A percentile compares a stretch with the other conserved stretches of the same genome.
phyloP scores from a whole-genome alignment of 495 filamentous ascomycete genomes.

The Ramalina peruviana region DNA sequence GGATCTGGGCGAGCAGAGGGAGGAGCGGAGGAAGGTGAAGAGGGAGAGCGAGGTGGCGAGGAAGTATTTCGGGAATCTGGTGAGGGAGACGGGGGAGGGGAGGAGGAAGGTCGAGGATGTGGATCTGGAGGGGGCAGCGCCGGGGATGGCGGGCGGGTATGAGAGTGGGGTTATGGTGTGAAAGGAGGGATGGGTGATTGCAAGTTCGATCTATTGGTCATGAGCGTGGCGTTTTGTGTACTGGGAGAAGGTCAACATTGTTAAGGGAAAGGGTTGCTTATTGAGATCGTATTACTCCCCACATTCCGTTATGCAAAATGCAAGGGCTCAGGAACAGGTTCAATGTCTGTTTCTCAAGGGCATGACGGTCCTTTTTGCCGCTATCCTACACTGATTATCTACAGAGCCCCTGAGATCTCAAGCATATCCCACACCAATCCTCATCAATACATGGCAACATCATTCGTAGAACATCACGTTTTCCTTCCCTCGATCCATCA shows the following conservation, averaged over 20 bases:
- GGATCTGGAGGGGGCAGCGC: conserved; percentile 61
- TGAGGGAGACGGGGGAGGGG: conserved; percentile 60
- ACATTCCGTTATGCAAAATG: background rate
- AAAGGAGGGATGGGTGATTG: background rate
- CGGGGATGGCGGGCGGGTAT: conserved; percentile 24
- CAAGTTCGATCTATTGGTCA: too few species aligned
- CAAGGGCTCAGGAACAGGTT: too few species aligned
- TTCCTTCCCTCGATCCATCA: too few species aligned
- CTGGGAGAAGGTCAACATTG: background rate
- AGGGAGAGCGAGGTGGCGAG: conserved; percentile 61
- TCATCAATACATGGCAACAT: too few species aligned
- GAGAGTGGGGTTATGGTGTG: conserved; percentile 12
- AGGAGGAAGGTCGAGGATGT: conserved; percentile 59
- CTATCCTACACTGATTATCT: too few species aligned
- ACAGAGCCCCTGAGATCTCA: too few species aligned
- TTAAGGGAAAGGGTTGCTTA: background rate
- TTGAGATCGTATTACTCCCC: background rate
- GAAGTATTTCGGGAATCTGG: conserved; percentile 79
- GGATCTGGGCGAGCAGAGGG: conserved; percentile 57
- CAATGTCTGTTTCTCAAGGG: too few species aligned
- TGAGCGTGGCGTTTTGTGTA: too few species aligned
- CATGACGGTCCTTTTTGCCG: too few species aligned
- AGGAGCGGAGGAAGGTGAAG: conserved; percentile 65
- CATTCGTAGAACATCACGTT: too few species aligned
- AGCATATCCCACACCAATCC: too few species aligned